Conservation (phyloP, 345 rosid genomes). For the Anastatica hierochuntica region DNA sequence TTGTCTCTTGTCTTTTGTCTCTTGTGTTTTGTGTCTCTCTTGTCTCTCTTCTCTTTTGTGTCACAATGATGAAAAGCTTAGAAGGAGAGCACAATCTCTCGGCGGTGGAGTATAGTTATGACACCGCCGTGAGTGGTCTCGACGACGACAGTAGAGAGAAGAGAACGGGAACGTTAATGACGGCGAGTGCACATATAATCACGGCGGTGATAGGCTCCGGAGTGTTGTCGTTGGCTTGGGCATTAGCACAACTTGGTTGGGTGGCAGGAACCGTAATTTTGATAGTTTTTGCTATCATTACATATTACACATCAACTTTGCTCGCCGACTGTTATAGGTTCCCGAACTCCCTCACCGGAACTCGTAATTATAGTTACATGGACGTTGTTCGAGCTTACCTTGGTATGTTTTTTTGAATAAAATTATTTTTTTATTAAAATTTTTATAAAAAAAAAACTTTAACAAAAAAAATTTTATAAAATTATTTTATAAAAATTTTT, state of each 20-base stretch:
- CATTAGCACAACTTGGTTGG: constrained; percentile 91
- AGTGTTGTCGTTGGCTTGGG: constrained; percentile 82
- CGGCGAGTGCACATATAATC: constrained; percentile 88
- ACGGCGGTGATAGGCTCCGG: constrained; percentile 96
- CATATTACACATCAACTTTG: constrained; percentile 69
- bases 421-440: too few relatives aligned
- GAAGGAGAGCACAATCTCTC: constrained; percentile 18
- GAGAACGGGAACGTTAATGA: constrained; percentile 66
- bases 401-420: constrained; percentile 27
- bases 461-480: too few relatives aligned
- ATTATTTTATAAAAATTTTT: too few relatives aligned
- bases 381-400: constrained; percentile 65
- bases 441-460: too few relatives aligned
- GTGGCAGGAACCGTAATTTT: constrained; percentile 54
- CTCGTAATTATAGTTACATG: constrained; percentile 84
- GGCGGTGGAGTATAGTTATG: constrained; percentile 17
- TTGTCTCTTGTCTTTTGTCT: too few relatives aligned
- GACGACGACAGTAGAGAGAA: constrained; percentile 25
- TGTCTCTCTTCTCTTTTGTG: background rate
- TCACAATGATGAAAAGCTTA: constrained; percentile 21
- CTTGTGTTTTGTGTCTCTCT: background rate
- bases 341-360: constrained; percentile 74
- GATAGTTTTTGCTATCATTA: constrained; percentile 51
- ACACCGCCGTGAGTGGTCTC: constrained; percentile 1
- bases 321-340: constrained; percentile 74